Evolutionary conservation across 108 stramenopile species (phyloP).

Genomic region (Stephanodiscus triporus): DNA sequence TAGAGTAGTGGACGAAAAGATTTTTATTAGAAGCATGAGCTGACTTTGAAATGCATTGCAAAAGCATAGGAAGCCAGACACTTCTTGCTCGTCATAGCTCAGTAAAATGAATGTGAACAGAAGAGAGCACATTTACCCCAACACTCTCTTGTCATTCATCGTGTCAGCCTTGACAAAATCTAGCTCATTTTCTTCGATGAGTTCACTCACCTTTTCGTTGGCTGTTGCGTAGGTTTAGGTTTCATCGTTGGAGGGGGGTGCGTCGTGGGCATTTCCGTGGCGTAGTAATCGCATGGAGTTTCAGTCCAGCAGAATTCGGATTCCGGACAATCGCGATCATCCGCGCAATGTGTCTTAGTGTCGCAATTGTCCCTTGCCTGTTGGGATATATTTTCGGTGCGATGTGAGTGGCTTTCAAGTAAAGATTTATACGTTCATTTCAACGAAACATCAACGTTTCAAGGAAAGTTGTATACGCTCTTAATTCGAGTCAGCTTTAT

Average conservation of each 20-base stretch:
- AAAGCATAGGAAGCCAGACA: neutral
- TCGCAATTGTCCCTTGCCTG: conserved; percentile 49
- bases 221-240: conserved; percentile 24
- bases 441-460: neutral
- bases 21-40: neutral
- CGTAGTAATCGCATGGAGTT: conserved; percentile 49
- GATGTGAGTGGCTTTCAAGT: neutral
- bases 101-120: neutral
- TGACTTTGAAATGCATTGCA: neutral
- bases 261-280: conserved; percentile 39
- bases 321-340: conserved; percentile 46
- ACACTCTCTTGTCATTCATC: neutral
- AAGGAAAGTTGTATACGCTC: too few relatives aligned
- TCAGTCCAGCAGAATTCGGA: conserved; percentile 47
- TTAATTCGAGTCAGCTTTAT: neutral
- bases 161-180: neutral
- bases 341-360: conserved; percentile 48
- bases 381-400: neutral
- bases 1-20: neutral
- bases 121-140: neutral
- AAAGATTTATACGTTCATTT: too few relatives aligned
- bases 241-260: conserved; percentile 9
- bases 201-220: conserved; percentile 20
- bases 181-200: neutral
- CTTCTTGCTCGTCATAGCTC: neutral